These are phyloP conservation scores for Dictyostelium firmibasis DNA, from an alignment of 78 protist genomes.

Conservation along the genomic window DNA sequence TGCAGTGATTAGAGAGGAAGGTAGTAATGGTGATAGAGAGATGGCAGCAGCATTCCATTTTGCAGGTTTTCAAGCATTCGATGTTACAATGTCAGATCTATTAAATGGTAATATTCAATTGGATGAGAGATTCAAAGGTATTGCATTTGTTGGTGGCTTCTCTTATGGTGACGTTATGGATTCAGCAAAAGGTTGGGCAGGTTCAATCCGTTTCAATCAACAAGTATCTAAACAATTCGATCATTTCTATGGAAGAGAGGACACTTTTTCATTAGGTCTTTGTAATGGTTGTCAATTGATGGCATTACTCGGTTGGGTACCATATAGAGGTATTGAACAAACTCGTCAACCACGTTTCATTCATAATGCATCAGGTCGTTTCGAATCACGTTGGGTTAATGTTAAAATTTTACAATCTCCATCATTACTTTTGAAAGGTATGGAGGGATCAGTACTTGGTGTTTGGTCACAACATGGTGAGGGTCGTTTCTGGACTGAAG, in stretches of 20 bases:
- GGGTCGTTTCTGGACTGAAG: conserved; percentile 79
- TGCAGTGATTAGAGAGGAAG: conserved; percentile 94
- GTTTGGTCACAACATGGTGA: conserved; percentile 95
- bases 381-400: conserved; percentile 87
- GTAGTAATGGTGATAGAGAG: conserved; percentile 95
- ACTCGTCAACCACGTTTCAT: conserved; percentile 88
- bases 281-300: conserved; percentile 98
- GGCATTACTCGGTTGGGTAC: conserved; percentile 91
- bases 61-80: conserved; percentile 92
- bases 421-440: conserved; percentile 87
- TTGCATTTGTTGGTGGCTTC: conserved; percentile 96
- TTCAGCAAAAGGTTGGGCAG: conserved; percentile 96
- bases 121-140: conserved; percentile 85
- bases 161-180: conserved; percentile 92
- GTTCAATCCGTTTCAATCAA: conserved; percentile 64
- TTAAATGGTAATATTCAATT: conserved; percentile 60
- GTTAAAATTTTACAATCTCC: conserved; percentile 69
- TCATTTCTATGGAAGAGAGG: conserved; percentile 84
- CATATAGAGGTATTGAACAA: conserved; percentile 28
- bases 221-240: conserved; percentile 72
- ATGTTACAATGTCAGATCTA: conserved; percentile 91
- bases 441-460: conserved; percentile 84
- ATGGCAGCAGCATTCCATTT: conserved; percentile 89
- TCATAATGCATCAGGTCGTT: conserved; percentile 91
- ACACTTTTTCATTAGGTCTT: conserved; percentile 95